Evolutionary conservation across 2,329 filamentous ascomycete species (phyloP), one percentile per base, ranked within the genome.

Genomic region (Metarhizium rileyi): DNA sequence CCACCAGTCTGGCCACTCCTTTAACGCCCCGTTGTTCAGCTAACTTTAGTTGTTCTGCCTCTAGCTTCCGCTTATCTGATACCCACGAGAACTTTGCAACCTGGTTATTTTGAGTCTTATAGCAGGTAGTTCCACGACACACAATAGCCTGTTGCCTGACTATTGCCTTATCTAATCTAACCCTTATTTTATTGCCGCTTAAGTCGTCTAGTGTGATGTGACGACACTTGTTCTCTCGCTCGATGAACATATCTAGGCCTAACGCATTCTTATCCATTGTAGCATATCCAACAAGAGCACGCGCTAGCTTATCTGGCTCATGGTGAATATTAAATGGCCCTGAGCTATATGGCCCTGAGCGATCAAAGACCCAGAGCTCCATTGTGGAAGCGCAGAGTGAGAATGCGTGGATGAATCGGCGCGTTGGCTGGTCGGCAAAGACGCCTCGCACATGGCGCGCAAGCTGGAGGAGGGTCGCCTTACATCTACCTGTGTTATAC

Each of bases 331-430:
- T 35, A 35, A 56, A 50, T 16, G 42, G n/a, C 1, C 49, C 57
- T 2, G 52, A 52, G 45, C 54, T 53, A 3, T 57, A 60, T 10
- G 51, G 3, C 1, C 59, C 58, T 16, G 56, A 53, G 2, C 57
- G 52, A 45, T 56, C 52, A 5, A 60, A 61, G 6, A 61, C 40
- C 55, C 54, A 57, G 14, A 58, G 46, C 46, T 61, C 57, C 47
- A 59, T 53, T 20, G 33, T 52, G 0, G 52, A 53, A 10, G 27
- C 51, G 33, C 18, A 42, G 16, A 56, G 30, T 2, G 20, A 25
- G 38, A 52, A 60, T 2, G 43, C 56, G 28, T 59, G 54, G 2
- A 56, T 20, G 20, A 55, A 58, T 2, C 54, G 50, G 25, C 59
- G 57, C 1, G 56, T 57, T 3, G 59, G 59, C 16, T 60, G 54